phyloP scores from a whole-genome alignment of 305 asterid genomes.

The Fraxinus greggii region DNA sequence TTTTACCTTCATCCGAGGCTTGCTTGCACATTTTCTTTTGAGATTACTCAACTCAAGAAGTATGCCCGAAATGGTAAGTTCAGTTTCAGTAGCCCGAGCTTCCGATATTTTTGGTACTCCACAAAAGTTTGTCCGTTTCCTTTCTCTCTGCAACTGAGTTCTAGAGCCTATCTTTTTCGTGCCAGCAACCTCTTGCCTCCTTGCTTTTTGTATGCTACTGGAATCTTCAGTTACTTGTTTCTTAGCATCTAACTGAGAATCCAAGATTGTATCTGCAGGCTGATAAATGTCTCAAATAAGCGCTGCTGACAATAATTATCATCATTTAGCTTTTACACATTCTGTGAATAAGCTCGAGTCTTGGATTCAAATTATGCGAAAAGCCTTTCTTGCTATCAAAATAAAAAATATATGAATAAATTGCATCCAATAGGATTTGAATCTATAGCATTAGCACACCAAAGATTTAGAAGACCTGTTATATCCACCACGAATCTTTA shows the following conservation, averaged over 20 bases:
- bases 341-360: not conserved
- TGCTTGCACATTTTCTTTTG: slow-evolving; percentile 22
- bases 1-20: slow-evolving; percentile 21
- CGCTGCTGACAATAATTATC: slow-evolving; percentile 4
- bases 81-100: slow-evolving; percentile 21
- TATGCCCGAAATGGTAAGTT: slow-evolving; percentile 17
- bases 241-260: slow-evolving; percentile 12
- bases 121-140: slow-evolving; percentile 12
- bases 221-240: slow-evolving; percentile 24
- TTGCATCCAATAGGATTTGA: not conserved
- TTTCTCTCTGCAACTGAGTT: slow-evolving; percentile 26
- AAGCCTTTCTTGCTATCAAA: not conserved
- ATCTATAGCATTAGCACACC: not conserved
- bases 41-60: slow-evolving; percentile 17
- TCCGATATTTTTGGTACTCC: slow-evolving; percentile 23
- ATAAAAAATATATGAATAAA: not conserved
- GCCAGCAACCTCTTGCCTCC: slow-evolving; percentile 15
- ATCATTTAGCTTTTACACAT: slow-evolving; percentile 4
- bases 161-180: slow-evolving; percentile 11
- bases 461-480: not conserved
- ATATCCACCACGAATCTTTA: not conserved
- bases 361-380: not conserved
- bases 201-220: slow-evolving; percentile 23
- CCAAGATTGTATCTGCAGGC: slow-evolving; percentile 31
- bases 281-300: slow-evolving; percentile 12